These are phyloP conservation scores for Eimeria acervulina DNA, from an alignment of 169 alveolate genomes.

Conservation along the genomic window DNA sequence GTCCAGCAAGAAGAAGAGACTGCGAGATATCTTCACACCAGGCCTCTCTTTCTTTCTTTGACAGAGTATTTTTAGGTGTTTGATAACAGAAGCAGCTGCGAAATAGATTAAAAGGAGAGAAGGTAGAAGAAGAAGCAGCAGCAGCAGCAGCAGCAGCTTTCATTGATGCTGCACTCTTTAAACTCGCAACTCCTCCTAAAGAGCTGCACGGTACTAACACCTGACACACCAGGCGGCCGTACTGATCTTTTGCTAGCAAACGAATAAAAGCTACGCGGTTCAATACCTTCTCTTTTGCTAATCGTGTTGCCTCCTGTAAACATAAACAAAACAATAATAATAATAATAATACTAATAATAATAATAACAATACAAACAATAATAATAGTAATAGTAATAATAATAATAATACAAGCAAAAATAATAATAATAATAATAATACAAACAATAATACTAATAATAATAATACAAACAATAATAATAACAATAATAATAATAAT, in stretches of 20 bases:
- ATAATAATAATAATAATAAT: no score
- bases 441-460: no score
- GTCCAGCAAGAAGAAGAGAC: conserved; percentile 60
- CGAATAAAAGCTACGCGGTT: conserved; percentile 26
- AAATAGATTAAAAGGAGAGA: not conserved
- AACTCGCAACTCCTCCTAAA: not conserved
- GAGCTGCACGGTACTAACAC: conserved; percentile 56
- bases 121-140: no score
- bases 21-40: conserved; percentile 74
- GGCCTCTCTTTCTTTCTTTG: conserved; percentile 1
- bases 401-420: no score
- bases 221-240: conserved; percentile 62
- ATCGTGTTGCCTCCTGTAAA: conserved; percentile 62
- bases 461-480: no score
- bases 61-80: not conserved
- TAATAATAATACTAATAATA: no score
- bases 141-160: not conserved
- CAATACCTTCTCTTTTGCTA: not conserved
- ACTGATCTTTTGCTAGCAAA: conserved; percentile 65
- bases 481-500: no score
- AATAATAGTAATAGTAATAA: no score
- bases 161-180: not conserved
- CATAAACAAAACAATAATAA: not conserved
- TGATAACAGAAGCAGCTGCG: not conserved
- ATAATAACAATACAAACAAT: no score